Evolutionary conservation across 352 stramenopile genomes (phyloP).

Genomic region (Pythium myriotylum): DNA sequence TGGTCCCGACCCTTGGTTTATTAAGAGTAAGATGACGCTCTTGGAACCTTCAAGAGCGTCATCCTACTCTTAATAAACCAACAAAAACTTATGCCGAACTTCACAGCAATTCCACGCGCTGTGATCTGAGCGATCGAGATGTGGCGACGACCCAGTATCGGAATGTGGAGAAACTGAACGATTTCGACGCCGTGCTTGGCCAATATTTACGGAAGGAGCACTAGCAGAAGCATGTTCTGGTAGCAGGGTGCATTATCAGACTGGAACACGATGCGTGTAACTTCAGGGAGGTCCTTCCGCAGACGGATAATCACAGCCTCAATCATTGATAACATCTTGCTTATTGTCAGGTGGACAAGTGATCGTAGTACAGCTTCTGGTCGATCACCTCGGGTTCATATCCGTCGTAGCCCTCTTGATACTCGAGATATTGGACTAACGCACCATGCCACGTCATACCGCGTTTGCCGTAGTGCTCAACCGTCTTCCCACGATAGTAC

Average conservation of each 20-base stretch:
- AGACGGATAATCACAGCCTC: slow-evolving; percentile 34
- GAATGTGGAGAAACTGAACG: slow-evolving; percentile 30
- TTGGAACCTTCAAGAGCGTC: too few relatives aligned
- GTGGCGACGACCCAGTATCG: too few relatives aligned
- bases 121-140: too few relatives aligned
- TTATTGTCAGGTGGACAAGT: slow-evolving; percentile 29
- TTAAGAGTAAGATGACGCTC: too few relatives aligned
- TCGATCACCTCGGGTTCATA: slow-evolving; percentile 8
- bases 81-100: too few relatives aligned
- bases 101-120: too few relatives aligned
- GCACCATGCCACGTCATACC: slow-evolving; percentile 36
- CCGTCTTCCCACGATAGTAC: slow-evolving; percentile 35
- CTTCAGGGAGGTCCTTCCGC: slow-evolving; percentile 14
- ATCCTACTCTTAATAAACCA: too few relatives aligned
- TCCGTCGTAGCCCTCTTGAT: neutral
- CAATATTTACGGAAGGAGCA: slow-evolving; percentile 28
- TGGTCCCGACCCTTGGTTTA: too few relatives aligned
- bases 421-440: slow-evolving; percentile 25
- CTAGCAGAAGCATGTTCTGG: slow-evolving; percentile 25
- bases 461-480: slow-evolving; percentile 37
- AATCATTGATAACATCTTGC: slow-evolving; percentile 36
- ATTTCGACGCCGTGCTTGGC: slow-evolving; percentile 21
- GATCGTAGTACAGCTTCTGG: slow-evolving; percentile 31
- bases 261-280: slow-evolving; percentile 27
- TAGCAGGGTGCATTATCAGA: slow-evolving; percentile 39